phyloP scores from a whole-genome alignment of 345 rosid species.

The Noccaea bulbosa region DNA sequence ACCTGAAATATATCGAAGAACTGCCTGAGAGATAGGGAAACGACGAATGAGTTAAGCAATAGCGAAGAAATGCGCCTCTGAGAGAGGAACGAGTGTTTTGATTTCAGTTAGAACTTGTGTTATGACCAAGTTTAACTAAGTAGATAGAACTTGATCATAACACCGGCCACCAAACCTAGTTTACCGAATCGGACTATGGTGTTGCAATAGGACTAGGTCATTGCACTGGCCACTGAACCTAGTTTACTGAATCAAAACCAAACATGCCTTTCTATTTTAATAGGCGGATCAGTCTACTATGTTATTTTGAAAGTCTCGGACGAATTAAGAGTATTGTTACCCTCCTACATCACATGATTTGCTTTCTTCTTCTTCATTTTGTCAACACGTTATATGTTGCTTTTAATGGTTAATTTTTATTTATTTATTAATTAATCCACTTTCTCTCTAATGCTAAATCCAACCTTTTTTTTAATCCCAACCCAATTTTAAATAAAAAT shows the following conservation, averaged over 20 bases:
- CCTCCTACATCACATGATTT: slow-evolving; percentile 6
- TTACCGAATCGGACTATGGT: too few relatives aligned
- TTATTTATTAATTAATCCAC: not conserved
- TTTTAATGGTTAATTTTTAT: not conserved
- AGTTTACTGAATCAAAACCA: not conserved
- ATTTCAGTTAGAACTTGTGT: too few relatives aligned
- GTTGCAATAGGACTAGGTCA: not conserved
- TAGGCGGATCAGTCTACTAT: not conserved
- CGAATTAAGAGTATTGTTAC: not conserved
- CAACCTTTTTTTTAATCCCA: not conserved
- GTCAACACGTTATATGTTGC: slow-evolving; percentile 20
- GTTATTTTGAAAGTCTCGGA: not conserved
- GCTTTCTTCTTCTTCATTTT: not conserved
- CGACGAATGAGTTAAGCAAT: too few relatives aligned
- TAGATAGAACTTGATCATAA: too few relatives aligned
- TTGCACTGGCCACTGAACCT: not conserved
- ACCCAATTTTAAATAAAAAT: not conserved
- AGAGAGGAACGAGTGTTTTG: too few relatives aligned
- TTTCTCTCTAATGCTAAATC: not conserved
- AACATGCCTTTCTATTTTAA: not conserved
- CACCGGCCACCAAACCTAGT: too few relatives aligned
- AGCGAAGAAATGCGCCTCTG: too few relatives aligned
- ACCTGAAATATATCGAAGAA: too few relatives aligned
- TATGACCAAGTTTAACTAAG: too few relatives aligned
- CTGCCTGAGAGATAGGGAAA: too few relatives aligned